phyloP scores from a whole-genome alignment of 1,284 basidiomycete genomes.

The Leccinum variabile region DNA sequence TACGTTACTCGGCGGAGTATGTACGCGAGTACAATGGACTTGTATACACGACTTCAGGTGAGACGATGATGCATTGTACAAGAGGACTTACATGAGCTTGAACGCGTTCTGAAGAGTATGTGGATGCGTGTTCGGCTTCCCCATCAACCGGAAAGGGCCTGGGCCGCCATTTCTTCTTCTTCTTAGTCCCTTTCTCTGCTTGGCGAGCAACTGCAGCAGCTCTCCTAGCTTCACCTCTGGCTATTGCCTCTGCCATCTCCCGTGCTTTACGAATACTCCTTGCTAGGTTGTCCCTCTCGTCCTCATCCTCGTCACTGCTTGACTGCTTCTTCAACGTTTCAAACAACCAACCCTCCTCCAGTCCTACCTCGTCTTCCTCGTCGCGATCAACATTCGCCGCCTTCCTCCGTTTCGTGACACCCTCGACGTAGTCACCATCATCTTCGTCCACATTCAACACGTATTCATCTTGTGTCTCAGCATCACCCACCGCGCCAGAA shows the following conservation, averaged over 20 bases:
- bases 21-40: no score
- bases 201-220: slow-evolving; percentile 14
- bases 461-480: slow-evolving; percentile 35
- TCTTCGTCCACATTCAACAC: slow-evolving; percentile 24
- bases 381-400: slow-evolving; percentile 11
- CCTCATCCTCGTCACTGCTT: slow-evolving; percentile 43
- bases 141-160: slow-evolving; percentile 36
- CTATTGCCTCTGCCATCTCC: slow-evolving; percentile 24
- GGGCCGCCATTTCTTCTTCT: slow-evolving; percentile 24
- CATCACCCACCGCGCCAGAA: slow-evolving; percentile 16
- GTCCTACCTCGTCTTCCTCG: neutral
- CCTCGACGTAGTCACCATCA: slow-evolving; percentile 26
- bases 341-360: slow-evolving; percentile 26
- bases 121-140: neutral
- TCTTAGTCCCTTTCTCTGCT: slow-evolving; percentile 8
- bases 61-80: neutral
- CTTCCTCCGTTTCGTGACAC: slow-evolving; percentile 9
- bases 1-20: no score
- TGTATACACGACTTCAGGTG: slow-evolving; percentile 2
- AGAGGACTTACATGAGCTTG: slow-evolving; percentile 19
- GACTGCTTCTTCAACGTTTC: slow-evolving; percentile 37
- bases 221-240: slow-evolving; percentile 19
- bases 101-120: neutral
- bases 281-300: slow-evolving; percentile 29
- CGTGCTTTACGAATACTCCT: slow-evolving; percentile 25